These are phyloP conservation scores for Ophiocytium majus DNA, from an alignment of 352 stramenopile species.

Conservation along the genomic window DNA sequence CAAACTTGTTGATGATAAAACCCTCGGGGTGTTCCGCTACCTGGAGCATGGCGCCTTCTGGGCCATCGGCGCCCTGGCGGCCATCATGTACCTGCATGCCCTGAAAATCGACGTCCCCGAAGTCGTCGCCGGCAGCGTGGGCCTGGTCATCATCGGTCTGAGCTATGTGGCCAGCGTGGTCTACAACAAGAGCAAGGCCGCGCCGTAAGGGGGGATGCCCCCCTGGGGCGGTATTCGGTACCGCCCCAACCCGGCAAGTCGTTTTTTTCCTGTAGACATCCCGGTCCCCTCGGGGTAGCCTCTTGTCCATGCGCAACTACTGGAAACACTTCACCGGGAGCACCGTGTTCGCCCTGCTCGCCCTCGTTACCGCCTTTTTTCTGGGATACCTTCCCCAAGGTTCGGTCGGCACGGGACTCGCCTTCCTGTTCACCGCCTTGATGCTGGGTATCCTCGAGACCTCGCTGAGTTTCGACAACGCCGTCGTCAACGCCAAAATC, in stretches of 20 bases:
- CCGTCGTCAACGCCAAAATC: neutral
- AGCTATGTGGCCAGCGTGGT: neutral
- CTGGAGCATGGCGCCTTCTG: constrained; percentile 3
- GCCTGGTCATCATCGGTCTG: neutral
- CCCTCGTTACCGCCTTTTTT: no score
- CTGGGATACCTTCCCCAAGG: no score
- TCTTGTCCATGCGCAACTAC: no score
- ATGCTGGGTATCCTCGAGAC: neutral
- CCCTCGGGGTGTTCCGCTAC: neutral
- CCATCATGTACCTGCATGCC: neutral
- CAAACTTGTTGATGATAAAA: neutral
- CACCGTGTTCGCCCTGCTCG: no score
- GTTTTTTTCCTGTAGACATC: no score
- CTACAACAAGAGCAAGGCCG: constrained; percentile 15
- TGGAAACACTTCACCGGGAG: no score
- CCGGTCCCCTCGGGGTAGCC: no score
- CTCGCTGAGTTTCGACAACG: neutral
- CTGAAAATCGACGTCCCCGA: neutral
- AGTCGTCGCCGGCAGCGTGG: neutral
- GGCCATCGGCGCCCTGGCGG: neutral
- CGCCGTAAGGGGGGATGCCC: no score
- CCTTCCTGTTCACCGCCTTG: neutral
- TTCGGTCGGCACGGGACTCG: no score
- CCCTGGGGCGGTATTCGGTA: no score
- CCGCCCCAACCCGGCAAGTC: no score